Evolutionary conservation across 2,329 filamentous ascomycete species (phyloP).

Genomic region (Triangularia setosa): DNA sequence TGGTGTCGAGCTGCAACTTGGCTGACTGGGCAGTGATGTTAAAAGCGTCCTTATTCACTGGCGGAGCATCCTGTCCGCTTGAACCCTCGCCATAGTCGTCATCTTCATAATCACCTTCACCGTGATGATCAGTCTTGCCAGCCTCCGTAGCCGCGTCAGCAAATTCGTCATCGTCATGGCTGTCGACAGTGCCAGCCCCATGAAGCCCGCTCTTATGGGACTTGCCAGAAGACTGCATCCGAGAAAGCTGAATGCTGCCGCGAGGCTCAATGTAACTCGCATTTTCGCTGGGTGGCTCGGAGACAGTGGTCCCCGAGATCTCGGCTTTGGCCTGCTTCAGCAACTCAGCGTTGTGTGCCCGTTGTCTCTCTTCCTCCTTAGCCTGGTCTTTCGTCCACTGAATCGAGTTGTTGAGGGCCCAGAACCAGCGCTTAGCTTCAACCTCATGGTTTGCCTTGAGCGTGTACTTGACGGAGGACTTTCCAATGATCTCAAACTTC

Average conservation of each 20-base stretch:
- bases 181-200: constrained; percentile 46
- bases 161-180: constrained; percentile 47
- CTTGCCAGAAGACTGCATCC: constrained; percentile 36
- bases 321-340: constrained; percentile 77
- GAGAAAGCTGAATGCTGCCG: constrained; percentile 44
- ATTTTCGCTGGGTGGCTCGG: constrained; percentile 47
- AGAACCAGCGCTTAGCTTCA: constrained; percentile 98
- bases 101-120: constrained; percentile 52
- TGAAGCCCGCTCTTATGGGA: constrained; percentile 36
- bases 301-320: constrained; percentile 45
- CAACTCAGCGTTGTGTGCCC: constrained; percentile 68
- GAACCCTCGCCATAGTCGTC: constrained; percentile 79
- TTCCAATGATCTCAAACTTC: constrained; percentile 95
- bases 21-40: constrained; percentile 96
- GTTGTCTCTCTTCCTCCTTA: constrained; percentile 78
- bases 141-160: constrained; percentile 41
- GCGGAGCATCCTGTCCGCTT: constrained; percentile 69
- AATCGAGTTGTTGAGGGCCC: constrained; percentile 97
- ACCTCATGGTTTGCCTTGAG: constrained; percentile 97
- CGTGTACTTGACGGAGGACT: constrained; percentile 97
- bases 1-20: constrained; percentile 84
- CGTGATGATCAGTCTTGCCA: constrained; percentile 32
- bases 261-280: constrained; percentile 47
- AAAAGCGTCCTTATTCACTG: constrained; percentile 85
- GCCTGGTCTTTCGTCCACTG: constrained; percentile 98